A percentile compares a stretch with the other conserved stretches of the same genome.
Evolutionary conservation across 2,329 filamentous ascomycete genomes (phyloP).

Genomic region (Diaporthe vexans): DNA sequence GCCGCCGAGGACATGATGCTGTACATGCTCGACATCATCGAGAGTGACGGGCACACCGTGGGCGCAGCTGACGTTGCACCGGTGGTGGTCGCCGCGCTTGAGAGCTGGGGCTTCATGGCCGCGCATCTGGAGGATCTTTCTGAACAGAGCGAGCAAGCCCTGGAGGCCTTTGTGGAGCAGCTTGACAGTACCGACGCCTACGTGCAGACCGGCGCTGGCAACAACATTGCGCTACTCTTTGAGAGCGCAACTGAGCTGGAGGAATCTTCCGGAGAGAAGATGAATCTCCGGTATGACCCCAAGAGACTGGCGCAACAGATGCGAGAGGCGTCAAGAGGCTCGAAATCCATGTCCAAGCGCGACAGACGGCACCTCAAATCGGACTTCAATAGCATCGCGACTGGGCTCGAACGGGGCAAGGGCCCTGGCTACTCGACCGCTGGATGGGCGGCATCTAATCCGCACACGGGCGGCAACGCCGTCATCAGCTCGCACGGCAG

Average conservation of each 20-base stretch:
- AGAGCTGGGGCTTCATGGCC: constrained; percentile 85
- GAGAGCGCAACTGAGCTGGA: constrained; percentile 73
- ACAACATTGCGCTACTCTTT: constrained; percentile 86
- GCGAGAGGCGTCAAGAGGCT: constrained; percentile 61
- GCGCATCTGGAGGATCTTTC: constrained; percentile 83
- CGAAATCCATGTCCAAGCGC: constrained; percentile 64
- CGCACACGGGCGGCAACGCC: constrained; percentile 58
- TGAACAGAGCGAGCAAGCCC: constrained; percentile 76
- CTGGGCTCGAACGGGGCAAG: constrained; percentile 66
- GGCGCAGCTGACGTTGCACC: constrained; percentile 78
- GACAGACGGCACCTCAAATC: constrained; percentile 63
- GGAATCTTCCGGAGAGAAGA: constrained; percentile 62
- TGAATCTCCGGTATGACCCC: constrained; percentile 65
- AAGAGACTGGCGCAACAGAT: constrained; percentile 63
- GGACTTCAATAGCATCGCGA: constrained; percentile 65
- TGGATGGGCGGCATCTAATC: constrained; percentile 55
- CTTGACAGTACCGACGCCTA: constrained; percentile 80
- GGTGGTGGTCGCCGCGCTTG: constrained; percentile 81
- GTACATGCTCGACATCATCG: constrained; percentile 82
- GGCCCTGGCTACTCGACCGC: constrained; percentile 69
- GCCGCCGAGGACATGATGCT: constrained; percentile 80
- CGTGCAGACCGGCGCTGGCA: constrained; percentile 83
- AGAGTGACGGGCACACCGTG: constrained; percentile 82
- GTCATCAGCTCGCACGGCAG: constrained; percentile 56
- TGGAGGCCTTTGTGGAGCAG: constrained; percentile 88